Conservation (phyloP, 2,329 filamentous ascomycete genomes). For the Chaetomiaceae sp. region DNA sequence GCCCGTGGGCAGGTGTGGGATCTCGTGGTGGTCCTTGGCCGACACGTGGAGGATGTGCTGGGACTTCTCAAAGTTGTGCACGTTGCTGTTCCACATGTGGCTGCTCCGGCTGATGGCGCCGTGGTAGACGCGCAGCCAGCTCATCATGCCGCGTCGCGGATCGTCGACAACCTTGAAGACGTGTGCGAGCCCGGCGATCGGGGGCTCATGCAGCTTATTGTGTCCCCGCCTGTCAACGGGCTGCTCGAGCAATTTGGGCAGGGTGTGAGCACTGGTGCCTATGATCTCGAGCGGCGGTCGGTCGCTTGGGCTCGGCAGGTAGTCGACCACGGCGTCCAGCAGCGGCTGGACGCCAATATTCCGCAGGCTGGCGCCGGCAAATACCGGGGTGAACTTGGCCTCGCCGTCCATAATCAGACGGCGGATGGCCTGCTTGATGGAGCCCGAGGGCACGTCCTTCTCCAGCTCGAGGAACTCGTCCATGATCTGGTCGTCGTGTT, state of each 20-base stretch:
- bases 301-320: slow-evolving; percentile 78
- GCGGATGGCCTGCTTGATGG: slow-evolving; percentile 70
- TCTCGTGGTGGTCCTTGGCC: slow-evolving; percentile 78
- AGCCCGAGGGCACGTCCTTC: slow-evolving; percentile 63
- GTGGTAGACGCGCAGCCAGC: slow-evolving; percentile 89
- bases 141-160: slow-evolving; percentile 75
- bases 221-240: too few species aligned
- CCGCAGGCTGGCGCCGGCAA: slow-evolving; percentile 86
- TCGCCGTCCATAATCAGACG: slow-evolving; percentile 63
- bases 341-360: slow-evolving; percentile 93
- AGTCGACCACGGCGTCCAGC: slow-evolving; percentile 80
- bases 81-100: slow-evolving; percentile 80
- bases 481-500: slow-evolving; percentile 81
- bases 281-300: slow-evolving; percentile 74
- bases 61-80: slow-evolving; percentile 72
- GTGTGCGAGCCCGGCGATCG: slow-evolving; percentile 50
- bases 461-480: slow-evolving; percentile 77
- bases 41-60: slow-evolving; percentile 85
- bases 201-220: too few species aligned
- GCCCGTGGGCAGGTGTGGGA: slow-evolving; percentile 72
- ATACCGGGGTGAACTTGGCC: slow-evolving; percentile 75
- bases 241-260: slow-evolving; percentile 37
- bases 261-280: slow-evolving; percentile 48
- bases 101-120: slow-evolving; percentile 71
- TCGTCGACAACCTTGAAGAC: slow-evolving; percentile 97